A percentile compares a stretch with the other conserved stretches of the same genome.
phyloP scores from a whole-genome alignment of 305 asterid genomes.

The Rubia tinctorum region DNA sequence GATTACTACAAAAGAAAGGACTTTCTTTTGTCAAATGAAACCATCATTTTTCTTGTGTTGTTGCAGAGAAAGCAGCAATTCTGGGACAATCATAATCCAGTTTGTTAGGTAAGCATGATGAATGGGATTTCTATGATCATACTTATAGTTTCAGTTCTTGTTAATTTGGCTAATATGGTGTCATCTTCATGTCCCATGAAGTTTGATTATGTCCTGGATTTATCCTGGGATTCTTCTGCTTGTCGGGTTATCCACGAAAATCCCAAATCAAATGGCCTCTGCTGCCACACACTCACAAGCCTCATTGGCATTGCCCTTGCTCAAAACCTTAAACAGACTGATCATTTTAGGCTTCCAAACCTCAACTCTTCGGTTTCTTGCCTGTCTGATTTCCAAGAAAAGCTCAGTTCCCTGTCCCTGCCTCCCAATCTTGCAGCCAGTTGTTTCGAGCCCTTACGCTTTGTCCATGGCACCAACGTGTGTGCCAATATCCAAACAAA shows the following conservation, averaged over 20 bases:
- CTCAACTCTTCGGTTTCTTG: slow-evolving; percentile 43
- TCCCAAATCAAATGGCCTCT: slow-evolving; percentile 10
- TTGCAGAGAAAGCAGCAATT: neutral
- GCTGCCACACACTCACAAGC: slow-evolving; percentile 62
- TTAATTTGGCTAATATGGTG: slow-evolving; percentile 8
- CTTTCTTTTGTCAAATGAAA: neutral
- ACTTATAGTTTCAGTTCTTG: neutral
- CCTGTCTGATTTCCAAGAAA: slow-evolving; percentile 41
- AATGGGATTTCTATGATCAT: slow-evolving; percentile 1
- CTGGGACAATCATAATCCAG: neutral
- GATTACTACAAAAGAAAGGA: neutral
- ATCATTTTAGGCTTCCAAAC: slow-evolving; percentile 42
- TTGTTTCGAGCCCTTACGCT: slow-evolving; percentile 42
- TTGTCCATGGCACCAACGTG: slow-evolving; percentile 39
- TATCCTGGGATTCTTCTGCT: slow-evolving; percentile 56
- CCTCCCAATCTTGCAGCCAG: slow-evolving; percentile 28
- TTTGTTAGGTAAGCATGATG: slow-evolving; percentile 10
- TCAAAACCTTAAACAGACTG: slow-evolving; percentile 38
- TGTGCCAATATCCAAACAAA: slow-evolving; percentile 46
- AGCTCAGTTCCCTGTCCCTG: slow-evolving; percentile 36
- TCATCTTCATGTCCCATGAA: slow-evolving; percentile 41
- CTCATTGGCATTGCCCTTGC: slow-evolving; percentile 55
- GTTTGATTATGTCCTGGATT: slow-evolving; percentile 37
- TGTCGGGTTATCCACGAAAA: slow-evolving; percentile 25
- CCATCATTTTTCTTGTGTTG: neutral